A percentile compares a stretch with the other conserved stretches of the same genome.
Evolutionary conservation across 768 basidiomycete species (phyloP).

Genomic region (Termitomyces eurrhizus): DNA sequence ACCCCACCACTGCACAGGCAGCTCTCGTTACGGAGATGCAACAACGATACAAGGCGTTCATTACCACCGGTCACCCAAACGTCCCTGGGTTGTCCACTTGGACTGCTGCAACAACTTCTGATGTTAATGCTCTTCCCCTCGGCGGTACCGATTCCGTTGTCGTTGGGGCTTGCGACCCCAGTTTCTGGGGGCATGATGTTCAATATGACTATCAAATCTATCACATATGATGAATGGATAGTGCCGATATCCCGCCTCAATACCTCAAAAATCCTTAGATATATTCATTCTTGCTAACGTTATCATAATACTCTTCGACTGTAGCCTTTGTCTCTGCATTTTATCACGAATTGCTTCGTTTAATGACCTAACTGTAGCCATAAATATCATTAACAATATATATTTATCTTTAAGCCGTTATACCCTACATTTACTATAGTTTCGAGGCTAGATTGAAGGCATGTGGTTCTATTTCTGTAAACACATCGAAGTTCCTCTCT

Average conservation of each 20-base stretch:
- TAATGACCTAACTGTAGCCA: slow-evolving; percentile 15
- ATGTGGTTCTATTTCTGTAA: slow-evolving; percentile 44
- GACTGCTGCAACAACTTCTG: slow-evolving; percentile 45
- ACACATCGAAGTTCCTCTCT: slow-evolving; percentile 65
- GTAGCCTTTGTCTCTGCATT: slow-evolving; percentile 20
- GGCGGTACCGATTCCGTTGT: slow-evolving; percentile 52
- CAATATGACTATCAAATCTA: slow-evolving; percentile 73
- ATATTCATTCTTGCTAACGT: background rate
- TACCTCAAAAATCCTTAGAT: background rate
- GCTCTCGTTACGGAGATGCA: slow-evolving; percentile 65
- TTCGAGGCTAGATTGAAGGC: slow-evolving; percentile 25
- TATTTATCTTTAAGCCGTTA: background rate
- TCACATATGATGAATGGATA: slow-evolving; percentile 28
- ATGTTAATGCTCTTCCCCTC: slow-evolving; percentile 56
- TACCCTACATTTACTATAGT: slow-evolving; percentile 17
- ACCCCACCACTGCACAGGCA: slow-evolving; percentile 51
- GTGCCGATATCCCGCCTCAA: background rate
- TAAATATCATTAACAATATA: slow-evolving; percentile 5
- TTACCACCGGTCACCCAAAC: slow-evolving; percentile 61
- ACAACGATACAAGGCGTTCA: slow-evolving; percentile 63
- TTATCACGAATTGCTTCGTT: slow-evolving; percentile 1
- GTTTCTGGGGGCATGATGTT: slow-evolving; percentile 64
- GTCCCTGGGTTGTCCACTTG: slow-evolving; percentile 45
- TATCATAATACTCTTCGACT: slow-evolving; percentile 14
- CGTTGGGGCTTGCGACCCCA: slow-evolving; percentile 57